Conservation (phyloP, 202 grass and related monocot species). For the Bolboschoenoplectus hybrid region DNA sequence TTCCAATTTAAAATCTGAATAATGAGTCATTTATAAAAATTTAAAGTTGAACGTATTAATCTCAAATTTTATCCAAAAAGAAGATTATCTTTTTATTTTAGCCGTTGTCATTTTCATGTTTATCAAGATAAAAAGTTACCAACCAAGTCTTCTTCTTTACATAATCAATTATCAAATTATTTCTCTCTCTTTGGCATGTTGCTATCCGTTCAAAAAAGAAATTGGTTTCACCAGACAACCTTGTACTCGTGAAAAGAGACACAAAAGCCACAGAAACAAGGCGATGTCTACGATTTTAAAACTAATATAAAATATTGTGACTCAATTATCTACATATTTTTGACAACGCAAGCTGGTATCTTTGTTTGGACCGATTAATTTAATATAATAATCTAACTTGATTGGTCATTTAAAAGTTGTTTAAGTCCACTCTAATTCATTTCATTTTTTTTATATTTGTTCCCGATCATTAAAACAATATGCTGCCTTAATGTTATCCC, state of each 20-base stretch:
- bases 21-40: too few relatives aligned
- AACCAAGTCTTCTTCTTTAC: not conserved
- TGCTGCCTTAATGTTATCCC: not conserved
- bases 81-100: not conserved
- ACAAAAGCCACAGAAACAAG: not conserved
- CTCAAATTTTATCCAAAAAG: too few relatives aligned
- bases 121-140: not conserved
- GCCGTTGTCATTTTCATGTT: not conserved
- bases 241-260: not conserved
- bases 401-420: not conserved
- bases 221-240: not conserved
- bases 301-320: slow-evolving; percentile 11
- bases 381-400: slow-evolving; percentile 14
- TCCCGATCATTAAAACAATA: not conserved
- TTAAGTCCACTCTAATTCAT: not conserved
- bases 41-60: too few relatives aligned
- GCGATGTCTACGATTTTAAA: not conserved
- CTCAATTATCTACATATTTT: not conserved
- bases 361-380: not conserved
- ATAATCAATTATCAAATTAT: not conserved
- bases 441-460: not conserved
- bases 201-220: not conserved
- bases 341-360: not conserved
- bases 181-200: not conserved
- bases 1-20: too few relatives aligned